Conservation (phyloP, 2,329 filamentous ascomycete species). For the Aspergillus piperis region DNA sequence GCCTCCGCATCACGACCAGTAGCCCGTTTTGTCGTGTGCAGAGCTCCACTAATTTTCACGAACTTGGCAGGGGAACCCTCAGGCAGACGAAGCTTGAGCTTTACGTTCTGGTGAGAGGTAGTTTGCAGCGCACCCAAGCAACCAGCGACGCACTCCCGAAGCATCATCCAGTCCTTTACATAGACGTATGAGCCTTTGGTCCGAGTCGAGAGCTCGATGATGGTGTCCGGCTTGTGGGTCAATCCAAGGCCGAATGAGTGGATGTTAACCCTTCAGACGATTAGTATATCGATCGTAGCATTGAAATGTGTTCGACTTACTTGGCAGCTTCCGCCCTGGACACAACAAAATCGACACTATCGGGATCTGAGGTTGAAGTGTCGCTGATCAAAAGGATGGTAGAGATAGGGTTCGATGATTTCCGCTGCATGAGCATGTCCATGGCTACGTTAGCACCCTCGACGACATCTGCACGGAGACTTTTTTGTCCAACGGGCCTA, state of each 20-base stretch:
- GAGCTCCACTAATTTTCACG: slow-evolving; percentile 93
- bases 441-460: slow-evolving; percentile 97
- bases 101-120: slow-evolving; percentile 96
- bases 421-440: slow-evolving; percentile 97
- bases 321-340: slow-evolving; percentile 96
- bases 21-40: slow-evolving; percentile 94
- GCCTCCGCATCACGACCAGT: slow-evolving; percentile 94
- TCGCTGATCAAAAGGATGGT: slow-evolving; percentile 97
- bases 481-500: slow-evolving; percentile 93
- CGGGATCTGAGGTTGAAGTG: slow-evolving; percentile 87
- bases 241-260: slow-evolving; percentile 95
- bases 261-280: slow-evolving; percentile 71
- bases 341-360: slow-evolving; percentile 96
- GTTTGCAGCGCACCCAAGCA: slow-evolving; percentile 90
- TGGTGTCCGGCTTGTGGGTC: slow-evolving; percentile 97
- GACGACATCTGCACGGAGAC: slow-evolving; percentile 90
- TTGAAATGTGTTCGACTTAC: no score
- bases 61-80: slow-evolving; percentile 98
- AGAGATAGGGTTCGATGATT: slow-evolving; percentile 91
- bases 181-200: slow-evolving; percentile 98
- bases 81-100: slow-evolving; percentile 87
- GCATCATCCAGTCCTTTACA: slow-evolving; percentile 99
- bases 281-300: no score
- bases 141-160: slow-evolving; percentile 91
- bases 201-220: slow-evolving; percentile 93